Evolutionary conservation across 768 basidiomycete genomes (phyloP), one percentile per base, ranked within the genome.

Genomic region (Xerocomellus amylosporus): DNA sequence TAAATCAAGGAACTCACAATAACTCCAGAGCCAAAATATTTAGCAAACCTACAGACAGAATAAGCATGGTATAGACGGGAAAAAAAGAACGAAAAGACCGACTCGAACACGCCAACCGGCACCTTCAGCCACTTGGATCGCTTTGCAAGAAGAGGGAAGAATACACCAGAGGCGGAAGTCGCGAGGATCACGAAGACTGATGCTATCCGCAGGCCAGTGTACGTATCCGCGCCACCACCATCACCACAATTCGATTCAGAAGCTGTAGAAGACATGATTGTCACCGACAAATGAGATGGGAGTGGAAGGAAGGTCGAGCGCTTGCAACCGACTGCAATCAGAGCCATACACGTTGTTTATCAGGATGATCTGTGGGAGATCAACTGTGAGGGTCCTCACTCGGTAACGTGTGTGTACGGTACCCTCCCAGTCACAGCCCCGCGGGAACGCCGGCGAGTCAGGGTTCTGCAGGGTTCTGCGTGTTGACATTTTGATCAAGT

Each of bases 1-100:
- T 14, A 38, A 37, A n/a, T 15, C 0, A 41, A 60, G 12, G 15
- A 30, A 74, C 86, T 62, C 54, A 90, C 88, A 61, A 92, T 91
- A 46, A 92, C 88, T 24, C 93, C 93, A 14, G 90, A 92, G 26
- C 93, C 93, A 71, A 95, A 94, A 69, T 87, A 93, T 71, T 92
- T 93, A 31, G 89, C 86, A 67, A 93, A 90, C 47, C 88, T 89
- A 54, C 19, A 22, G 17, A 39, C 9, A 30, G 26, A 43, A 51
- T 64, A 12, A 63, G 48, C 4, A 58, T 10, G n/a, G 30, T 8
- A 14, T 3, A 15, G 5, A 26, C 13, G 5, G n/a, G 33, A 13
- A 20, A 34, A 15, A 46, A 2, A 3, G 10, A 10, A 39, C 4
- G n/a, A 36, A n/a, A 38, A 37, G 20, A 59, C 87, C 28, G 50